Conservation (phyloP, 2,329 filamentous ascomycete genomes). For the Pyrenophora teres region DNA sequence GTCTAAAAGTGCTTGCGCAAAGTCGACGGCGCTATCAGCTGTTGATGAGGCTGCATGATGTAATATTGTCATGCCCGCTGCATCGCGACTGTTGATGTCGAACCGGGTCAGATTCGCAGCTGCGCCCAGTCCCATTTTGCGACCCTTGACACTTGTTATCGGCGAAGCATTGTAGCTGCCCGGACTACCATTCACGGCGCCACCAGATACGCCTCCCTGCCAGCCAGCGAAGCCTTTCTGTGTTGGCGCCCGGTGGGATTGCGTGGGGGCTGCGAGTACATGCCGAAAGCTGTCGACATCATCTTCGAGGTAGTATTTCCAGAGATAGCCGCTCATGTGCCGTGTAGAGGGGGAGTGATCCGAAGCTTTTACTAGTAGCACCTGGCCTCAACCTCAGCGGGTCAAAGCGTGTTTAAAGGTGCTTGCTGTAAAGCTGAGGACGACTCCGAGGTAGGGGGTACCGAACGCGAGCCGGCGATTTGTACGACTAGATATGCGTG, state of each 20-base stretch:
- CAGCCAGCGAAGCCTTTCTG: slow-evolving; percentile 54
- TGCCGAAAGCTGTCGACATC: slow-evolving; percentile 94
- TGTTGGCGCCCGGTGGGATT: slow-evolving; percentile 59
- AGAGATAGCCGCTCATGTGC: slow-evolving; percentile 95
- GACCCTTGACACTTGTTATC: slow-evolving; percentile 42
- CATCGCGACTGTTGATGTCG: slow-evolving; percentile 85
- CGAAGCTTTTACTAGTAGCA: slow-evolving; percentile 64
- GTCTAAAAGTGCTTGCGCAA: slow-evolving; percentile 78
- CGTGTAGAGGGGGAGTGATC: slow-evolving; percentile 44
- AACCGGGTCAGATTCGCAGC: slow-evolving; percentile 57
- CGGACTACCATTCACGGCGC: slow-evolving; percentile 53
- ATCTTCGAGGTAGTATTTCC: slow-evolving; percentile 96
- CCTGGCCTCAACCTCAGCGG: slow-evolving; percentile 88
- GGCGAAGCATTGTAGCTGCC: slow-evolving; percentile 55
- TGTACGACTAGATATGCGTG: slow-evolving; percentile 18
- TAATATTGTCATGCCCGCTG: slow-evolving; percentile 79
- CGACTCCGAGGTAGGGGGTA: slow-evolving; percentile 39
- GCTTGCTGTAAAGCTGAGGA: slow-evolving; percentile 57
- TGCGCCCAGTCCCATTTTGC: slow-evolving; percentile 30
- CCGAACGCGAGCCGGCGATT: slow-evolving; percentile 33
- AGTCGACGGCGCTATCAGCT: slow-evolving; percentile 69
- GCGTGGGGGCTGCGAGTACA: slow-evolving; percentile 75
- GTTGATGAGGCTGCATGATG: slow-evolving; percentile 82
- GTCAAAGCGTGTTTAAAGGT: slow-evolving; percentile 94
- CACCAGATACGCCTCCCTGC: slow-evolving; percentile 36